Conservation (phyloP, 306 rosid species). For the Prosopis cineraria region DNA sequence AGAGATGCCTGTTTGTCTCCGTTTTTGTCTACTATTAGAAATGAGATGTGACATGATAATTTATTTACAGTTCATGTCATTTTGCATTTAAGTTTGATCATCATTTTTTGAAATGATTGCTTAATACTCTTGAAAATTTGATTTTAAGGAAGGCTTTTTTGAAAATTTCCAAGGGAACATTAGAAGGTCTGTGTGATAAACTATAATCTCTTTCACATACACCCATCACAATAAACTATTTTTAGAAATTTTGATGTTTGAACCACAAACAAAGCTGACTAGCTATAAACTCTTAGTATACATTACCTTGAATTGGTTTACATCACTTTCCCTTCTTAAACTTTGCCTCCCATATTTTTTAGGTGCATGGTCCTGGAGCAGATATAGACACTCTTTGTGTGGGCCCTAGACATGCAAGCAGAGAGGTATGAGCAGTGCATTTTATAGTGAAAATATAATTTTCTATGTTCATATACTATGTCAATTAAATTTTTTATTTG, state of each 20-base stretch:
- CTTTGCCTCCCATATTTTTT: conserved; percentile 25
- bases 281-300: too few relatives aligned
- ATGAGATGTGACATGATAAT: background rate
- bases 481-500: conserved; percentile 33
- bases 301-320: background rate
- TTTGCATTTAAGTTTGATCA: background rate
- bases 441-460: conserved; percentile 18
- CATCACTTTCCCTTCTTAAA: background rate
- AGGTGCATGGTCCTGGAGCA: conserved; percentile 99
- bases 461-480: background rate
- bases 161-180: background rate
- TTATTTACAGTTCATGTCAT: conserved; percentile 4
- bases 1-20: background rate
- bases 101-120: background rate
- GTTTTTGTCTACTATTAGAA: background rate
- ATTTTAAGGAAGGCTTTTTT: background rate
- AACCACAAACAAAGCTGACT: too few relatives aligned
- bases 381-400: conserved; percentile 97
- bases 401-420: conserved; percentile 93
- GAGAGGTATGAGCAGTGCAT: conserved; percentile 65
- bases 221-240: background rate
- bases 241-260: too few relatives aligned
- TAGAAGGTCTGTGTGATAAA: background rate
- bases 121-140: background rate
- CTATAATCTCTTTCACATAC: background rate